phyloP scores from a whole-genome alignment of 73 alveolate species.

The Paramecium biaurelia region DNA sequence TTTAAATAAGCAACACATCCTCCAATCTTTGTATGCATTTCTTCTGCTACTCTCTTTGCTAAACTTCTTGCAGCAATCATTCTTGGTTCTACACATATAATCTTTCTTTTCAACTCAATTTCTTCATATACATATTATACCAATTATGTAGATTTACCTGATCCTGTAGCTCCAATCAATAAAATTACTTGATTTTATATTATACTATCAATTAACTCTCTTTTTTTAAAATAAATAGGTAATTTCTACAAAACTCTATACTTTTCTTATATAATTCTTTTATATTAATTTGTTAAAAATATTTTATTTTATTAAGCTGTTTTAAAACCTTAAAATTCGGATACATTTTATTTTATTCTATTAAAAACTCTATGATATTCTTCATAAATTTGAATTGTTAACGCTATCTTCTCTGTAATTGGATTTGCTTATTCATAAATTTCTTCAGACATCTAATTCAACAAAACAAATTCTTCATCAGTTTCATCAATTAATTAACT shows the following conservation, averaged over 20 bases:
- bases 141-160: constrained; percentile 98
- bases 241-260: background rate
- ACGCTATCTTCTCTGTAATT: background rate
- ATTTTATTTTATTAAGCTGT: background rate
- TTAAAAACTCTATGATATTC: background rate
- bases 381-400: background rate
- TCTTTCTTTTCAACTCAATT: constrained; percentile 53
- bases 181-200: constrained; percentile 84
- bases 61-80: constrained; percentile 99
- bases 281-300: background rate
- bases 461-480: background rate
- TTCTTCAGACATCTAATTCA: background rate
- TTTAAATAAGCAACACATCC: constrained; percentile 98
- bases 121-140: constrained; percentile 92
- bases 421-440: background rate
- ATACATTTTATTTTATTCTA: background rate
- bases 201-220: constrained; percentile 33
- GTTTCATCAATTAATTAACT: background rate
- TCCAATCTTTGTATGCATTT: constrained; percentile 98
- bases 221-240: background rate
- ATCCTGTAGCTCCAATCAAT: constrained; percentile 98
- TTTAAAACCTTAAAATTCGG: background rate
- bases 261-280: background rate
- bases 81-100: constrained; percentile 99
- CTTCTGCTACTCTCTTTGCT: constrained; percentile 89